Evolutionary conservation across 345 rosid species (phyloP).

Genomic region (Raphanus raphanistrum): DNA sequence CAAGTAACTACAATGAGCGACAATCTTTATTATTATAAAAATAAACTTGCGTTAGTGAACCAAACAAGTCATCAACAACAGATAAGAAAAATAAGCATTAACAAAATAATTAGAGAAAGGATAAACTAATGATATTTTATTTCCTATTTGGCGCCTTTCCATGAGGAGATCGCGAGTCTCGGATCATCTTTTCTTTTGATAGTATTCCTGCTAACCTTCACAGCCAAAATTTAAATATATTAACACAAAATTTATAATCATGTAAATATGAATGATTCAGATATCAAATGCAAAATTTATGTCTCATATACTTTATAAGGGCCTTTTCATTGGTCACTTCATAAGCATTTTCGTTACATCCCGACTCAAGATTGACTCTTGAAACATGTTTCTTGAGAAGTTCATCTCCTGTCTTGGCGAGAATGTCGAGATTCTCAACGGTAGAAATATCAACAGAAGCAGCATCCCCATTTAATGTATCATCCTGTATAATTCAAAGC

Average conservation of each 20-base stretch:
- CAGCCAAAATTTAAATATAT: not conserved
- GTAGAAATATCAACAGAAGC: conserved; percentile 61
- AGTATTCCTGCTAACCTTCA: conserved; percentile 48
- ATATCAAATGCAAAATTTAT: not conserved
- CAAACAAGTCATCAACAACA: not conserved
- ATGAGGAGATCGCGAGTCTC: conserved; percentile 42
- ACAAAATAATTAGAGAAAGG: not conserved
- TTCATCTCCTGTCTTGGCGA: conserved; percentile 50
- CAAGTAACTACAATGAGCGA: not conserved
- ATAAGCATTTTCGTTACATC: conserved; percentile 35
- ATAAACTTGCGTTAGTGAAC: not conserved
- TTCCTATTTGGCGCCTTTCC: conserved; percentile 10
- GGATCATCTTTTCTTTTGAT: conserved; percentile 45
- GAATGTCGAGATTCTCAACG: conserved; percentile 44
- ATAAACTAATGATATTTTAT: not conserved
- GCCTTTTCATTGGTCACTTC: conserved; percentile 26
- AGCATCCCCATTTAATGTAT: conserved; percentile 42
- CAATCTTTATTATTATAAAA: conserved; percentile 7
- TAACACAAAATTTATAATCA: not conserved
- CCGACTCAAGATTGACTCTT: conserved; percentile 52
- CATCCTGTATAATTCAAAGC: conserved; percentile 41
- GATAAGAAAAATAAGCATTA: not conserved
- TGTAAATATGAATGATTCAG: not conserved
- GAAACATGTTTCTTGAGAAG: conserved; percentile 55
- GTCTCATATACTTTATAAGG: conserved; percentile 34